Evolutionary conservation across 306 rosid genomes (phyloP), one percentile per base, ranked within the genome.

Genomic region (Oxytropis ochrocephala): DNA sequence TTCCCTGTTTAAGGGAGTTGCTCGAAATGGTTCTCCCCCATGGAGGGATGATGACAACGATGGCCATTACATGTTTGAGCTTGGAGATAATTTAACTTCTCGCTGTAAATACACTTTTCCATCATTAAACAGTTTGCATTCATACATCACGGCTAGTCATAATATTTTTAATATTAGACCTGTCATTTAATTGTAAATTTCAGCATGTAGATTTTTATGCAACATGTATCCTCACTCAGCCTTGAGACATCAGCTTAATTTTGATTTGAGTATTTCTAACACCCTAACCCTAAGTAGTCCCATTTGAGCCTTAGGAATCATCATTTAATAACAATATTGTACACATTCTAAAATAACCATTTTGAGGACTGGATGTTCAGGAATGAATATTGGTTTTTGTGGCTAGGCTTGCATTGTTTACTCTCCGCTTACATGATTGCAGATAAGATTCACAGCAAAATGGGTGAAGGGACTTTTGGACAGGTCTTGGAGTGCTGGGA

Each of bases 401-500:
- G 17, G 32, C 46, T 63, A 16, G 14, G 32, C 6, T 44, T 78
- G 32, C 5, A 5, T 65, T 29, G 44, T 13, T 78, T 7, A 72
- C 48, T 39, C 36, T 35, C 63, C 4, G 32, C 5, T 65, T 19
- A 18, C 12, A 43, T 74, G 41, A 41, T 57, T 83, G 70, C 89
- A 94, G 99, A 90, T 78, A 91, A 78, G 81, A 91, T 94, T 29
- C 91, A 87, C 13, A 69, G 85, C 73, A 94, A 94, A 84, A 91
- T 94, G 99, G 99, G 99, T 14, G 99, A 94, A 83, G 99, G 99
- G 65, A 94, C 99, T 0, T 94, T 94, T 80, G 99, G 99, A 13
- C 99, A 90, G 82, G 98, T 94, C 50, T 76, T 94, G 69, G 98
- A 94, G 72, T 94, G 98, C 73, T 94, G 98, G 98, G 98, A 94